Evolutionary conservation across 139 green algal genomes (phyloP).

Genomic region (Gonium pectorale): DNA sequence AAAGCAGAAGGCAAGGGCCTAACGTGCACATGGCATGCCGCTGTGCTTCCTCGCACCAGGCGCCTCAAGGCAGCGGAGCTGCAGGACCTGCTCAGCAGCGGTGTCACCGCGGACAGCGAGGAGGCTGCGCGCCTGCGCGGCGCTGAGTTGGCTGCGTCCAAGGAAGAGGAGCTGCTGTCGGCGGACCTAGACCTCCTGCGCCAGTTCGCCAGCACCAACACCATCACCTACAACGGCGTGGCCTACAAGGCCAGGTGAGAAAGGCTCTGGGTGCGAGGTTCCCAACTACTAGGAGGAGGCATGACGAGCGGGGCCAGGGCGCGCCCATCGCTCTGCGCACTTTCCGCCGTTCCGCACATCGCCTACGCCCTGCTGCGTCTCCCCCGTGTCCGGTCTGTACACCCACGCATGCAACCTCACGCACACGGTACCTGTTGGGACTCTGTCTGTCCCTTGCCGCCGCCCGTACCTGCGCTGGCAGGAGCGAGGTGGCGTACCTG

Average conservation of each 20-base stretch:
- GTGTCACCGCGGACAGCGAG: constrained; percentile 15
- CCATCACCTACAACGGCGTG: constrained; percentile 54
- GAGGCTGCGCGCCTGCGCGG: constrained; percentile 24
- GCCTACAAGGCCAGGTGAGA: constrained; percentile 49
- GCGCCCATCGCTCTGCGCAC: neutral
- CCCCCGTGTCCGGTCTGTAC: neutral
- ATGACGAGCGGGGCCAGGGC: neutral
- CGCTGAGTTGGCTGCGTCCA: constrained; percentile 21
- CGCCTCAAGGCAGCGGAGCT: constrained; percentile 48
- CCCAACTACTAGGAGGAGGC: too few species aligned
- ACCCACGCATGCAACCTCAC: neutral
- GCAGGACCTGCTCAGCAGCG: constrained; percentile 1
- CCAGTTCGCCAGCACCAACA: constrained; percentile 61
- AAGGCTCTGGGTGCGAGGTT: neutral
- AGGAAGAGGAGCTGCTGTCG: constrained; percentile 66
- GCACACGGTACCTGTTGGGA: too few species aligned
- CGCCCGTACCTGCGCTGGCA: neutral
- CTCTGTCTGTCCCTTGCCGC: neutral
- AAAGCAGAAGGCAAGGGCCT: too few species aligned
- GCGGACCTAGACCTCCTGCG: constrained; percentile 66
- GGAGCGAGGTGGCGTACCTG: constrained; percentile 26
- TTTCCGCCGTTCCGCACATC: neutral
- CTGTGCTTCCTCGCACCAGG: constrained; percentile 1
- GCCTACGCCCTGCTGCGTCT: neutral
- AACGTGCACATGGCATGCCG: too few species aligned